Base-by-base conservation (phyloP, 208 protist species). In the Phytomonas francai region DNA sequence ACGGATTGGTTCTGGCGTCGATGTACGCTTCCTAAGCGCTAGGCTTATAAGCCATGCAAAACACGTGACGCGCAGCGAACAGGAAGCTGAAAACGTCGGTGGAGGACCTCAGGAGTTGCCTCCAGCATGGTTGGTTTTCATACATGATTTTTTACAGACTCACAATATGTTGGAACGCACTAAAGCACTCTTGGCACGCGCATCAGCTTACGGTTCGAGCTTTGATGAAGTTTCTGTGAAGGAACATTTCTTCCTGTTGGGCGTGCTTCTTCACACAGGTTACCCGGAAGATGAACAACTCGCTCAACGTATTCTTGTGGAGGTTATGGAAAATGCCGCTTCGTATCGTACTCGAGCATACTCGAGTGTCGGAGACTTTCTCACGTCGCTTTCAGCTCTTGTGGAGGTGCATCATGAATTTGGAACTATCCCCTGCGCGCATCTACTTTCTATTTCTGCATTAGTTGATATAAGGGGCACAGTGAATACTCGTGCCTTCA, bases 171-270 rank as follows among this genome's bases (percentile, higher is more conserved):
- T 72, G 34, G 59, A n/a, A 59, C 79, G 83, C 14, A 81, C 78
- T 0, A 61, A 64, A 12, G 58, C 31, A 25, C 67, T 88, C 4
- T 61, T 88, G 57, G 67, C 33, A 25, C 34, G 59, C 19, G 16
- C 61, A 3, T 11, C 67, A 1, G 29, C 25, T 4, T 9, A 39
- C 5, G 33, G 42, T 22, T 68, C 71, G 42, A 29, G 56, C 57
- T 67, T 85, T 66, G 76, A 83, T 58, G 73, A 76, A 2, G 62
- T 70, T 12, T 71, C 68, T 39, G 73, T 79, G 0, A 91, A 92
- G 71, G 72, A 84, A 42, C 73, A 86, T 25, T 85, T 94, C 22
- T 94, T 94, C 64, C 73, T 94, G 31, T 30, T 77, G 25, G 88
- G 85, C 33, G 74, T 82, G 30, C 76, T 91, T 32, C 69, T 71